Conservation (phyloP, 805 yeast genomes). For the Candida insectorum region DNA sequence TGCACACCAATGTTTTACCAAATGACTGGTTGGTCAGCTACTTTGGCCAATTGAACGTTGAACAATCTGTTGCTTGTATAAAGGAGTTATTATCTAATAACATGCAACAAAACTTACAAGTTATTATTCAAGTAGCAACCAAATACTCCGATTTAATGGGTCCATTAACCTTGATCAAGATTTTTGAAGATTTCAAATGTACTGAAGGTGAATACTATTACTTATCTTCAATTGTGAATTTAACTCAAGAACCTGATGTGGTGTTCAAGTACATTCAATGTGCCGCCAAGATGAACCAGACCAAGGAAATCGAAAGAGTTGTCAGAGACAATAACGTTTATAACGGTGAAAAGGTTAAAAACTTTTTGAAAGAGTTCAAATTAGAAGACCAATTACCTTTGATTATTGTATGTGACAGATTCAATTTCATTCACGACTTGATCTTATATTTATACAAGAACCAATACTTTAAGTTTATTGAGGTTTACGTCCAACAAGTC, state of each 20-base stretch:
- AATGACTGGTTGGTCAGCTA: slow-evolving; percentile 90
- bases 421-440: slow-evolving; percentile 86
- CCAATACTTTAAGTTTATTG: slow-evolving; percentile 93
- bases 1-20: slow-evolving; percentile 80
- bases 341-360: slow-evolving; percentile 96
- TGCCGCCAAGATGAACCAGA: slow-evolving; percentile 86
- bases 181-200: slow-evolving; percentile 91
- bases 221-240: slow-evolving; percentile 87
- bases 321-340: slow-evolving; percentile 92
- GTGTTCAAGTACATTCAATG: slow-evolving; percentile 95
- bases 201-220: slow-evolving; percentile 93
- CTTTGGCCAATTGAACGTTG: slow-evolving; percentile 92
- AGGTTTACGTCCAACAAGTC: slow-evolving; percentile 96
- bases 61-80: slow-evolving; percentile 84
- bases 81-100: slow-evolving; percentile 78
- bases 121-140: slow-evolving; percentile 93
- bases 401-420: slow-evolving; percentile 94
- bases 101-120: slow-evolving; percentile 84
- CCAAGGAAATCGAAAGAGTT: slow-evolving; percentile 91
- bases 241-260: slow-evolving; percentile 91
- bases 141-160: slow-evolving; percentile 94
- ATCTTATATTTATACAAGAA: slow-evolving; percentile 91
- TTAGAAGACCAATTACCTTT: slow-evolving; percentile 94
- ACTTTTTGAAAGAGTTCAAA: slow-evolving; percentile 90
- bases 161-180: slow-evolving; percentile 74